Conservation (phyloP, 2,329 filamentous ascomycete species). For the Trichophyton rubrum region DNA sequence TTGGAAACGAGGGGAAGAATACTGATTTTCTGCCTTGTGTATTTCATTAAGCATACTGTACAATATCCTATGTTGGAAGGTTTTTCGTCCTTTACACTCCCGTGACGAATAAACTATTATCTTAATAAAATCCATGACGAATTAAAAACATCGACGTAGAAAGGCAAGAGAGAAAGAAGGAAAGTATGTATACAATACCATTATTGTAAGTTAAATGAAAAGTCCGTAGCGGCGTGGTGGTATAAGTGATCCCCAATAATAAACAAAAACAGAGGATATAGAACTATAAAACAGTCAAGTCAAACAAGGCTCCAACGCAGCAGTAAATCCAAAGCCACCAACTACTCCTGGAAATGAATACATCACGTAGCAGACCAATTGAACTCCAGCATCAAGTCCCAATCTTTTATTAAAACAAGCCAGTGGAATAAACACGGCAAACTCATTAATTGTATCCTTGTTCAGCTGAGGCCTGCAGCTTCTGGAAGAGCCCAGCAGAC, state of each 20-base stretch:
- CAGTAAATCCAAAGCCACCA: background rate
- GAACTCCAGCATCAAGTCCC: background rate
- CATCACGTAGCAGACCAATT: background rate
- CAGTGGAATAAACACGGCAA: background rate
- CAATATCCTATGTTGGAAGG: conserved; percentile 1
- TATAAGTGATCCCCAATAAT: background rate
- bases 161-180: background rate
- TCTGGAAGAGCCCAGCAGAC: conserved; percentile 38
- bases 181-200: background rate
- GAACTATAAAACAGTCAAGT: background rate
- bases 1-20: background rate
- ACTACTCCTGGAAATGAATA: background rate
- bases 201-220: background rate
- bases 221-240: background rate
- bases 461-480: conserved; percentile 20
- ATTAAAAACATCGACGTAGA: background rate
- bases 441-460: background rate
- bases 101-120: no score
- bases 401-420: background rate
- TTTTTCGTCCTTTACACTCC: background rate
- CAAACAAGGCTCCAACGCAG: background rate
- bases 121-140: no score
- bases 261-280: background rate
- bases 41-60: background rate
- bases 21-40: background rate